Conservation (phyloP, 208 protist genomes). For the Strigomonas galati region DNA sequence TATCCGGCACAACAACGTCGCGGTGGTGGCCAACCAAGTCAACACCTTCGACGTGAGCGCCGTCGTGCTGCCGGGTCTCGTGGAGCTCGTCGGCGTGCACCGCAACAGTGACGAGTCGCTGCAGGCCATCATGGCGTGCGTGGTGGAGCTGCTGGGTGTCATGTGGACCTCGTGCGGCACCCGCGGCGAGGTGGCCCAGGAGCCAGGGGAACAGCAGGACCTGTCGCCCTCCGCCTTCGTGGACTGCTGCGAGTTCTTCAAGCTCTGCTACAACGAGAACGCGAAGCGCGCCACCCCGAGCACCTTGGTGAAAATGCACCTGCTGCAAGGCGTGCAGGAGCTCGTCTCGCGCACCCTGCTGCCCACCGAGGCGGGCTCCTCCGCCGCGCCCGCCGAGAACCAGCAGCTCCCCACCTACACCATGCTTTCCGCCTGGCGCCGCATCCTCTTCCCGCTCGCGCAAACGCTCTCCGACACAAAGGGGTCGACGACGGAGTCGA, state of each 20-base stretch:
- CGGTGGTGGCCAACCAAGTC: conserved; percentile 52
- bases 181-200: not conserved
- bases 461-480: conserved; percentile 48
- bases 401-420: conserved; percentile 27
- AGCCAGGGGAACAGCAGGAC: conserved; percentile 12
- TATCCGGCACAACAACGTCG: conserved; percentile 42
- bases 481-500: conserved; percentile 47
- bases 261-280: conserved; percentile 32
- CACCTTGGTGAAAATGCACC: conserved; percentile 57
- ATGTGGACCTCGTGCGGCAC: conserved; percentile 50
- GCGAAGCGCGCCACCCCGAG: conserved; percentile 18
- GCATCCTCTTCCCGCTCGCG: conserved; percentile 59
- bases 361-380: conserved; percentile 2
- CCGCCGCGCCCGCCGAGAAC: not conserved
- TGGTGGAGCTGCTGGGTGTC: conserved; percentile 49
- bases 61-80: conserved; percentile 51
- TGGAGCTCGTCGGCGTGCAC: conserved; percentile 44
- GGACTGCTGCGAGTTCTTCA: conserved; percentile 57
- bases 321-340: conserved; percentile 76
- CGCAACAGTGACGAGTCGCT: conserved; percentile 57
- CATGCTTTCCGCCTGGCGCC: conserved; percentile 62
- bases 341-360: conserved; percentile 57
- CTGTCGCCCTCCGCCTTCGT: conserved; percentile 26
- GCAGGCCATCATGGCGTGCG: conserved; percentile 49
- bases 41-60: conserved; percentile 53